Conservation (phyloP, 2,329 filamentous ascomycete species). For the Tolypocladium tropicale region DNA sequence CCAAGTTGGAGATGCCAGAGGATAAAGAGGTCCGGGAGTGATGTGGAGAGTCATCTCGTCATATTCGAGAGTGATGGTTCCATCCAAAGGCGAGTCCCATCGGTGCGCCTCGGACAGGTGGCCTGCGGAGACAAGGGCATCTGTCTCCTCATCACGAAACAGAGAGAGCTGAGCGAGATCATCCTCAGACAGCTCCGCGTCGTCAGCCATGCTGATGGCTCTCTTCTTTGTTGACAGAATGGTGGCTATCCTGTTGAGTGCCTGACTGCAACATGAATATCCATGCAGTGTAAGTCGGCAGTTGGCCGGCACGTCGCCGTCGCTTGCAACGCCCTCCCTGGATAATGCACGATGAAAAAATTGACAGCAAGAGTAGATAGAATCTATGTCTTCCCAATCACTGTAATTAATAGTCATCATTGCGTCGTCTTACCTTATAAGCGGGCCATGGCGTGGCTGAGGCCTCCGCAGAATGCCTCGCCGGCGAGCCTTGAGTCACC, state of each 20-base stretch:
- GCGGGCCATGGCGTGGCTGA: not conserved
- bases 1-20: constrained; percentile 9
- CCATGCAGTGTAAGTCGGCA: not conserved
- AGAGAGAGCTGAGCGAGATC: constrained; percentile 15
- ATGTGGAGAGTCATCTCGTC: constrained; percentile 14
- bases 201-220: not conserved
- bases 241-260: too few species aligned
- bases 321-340: too few species aligned
- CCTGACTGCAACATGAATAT: too few species aligned
- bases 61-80: constrained; percentile 9
- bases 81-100: constrained; percentile 10
- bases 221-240: not conserved
- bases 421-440: not conserved
- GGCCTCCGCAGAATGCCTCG: not conserved
- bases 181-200: constrained; percentile 7
- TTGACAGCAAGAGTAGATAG: too few species aligned
- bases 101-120: constrained; percentile 9
- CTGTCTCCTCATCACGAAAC: constrained; percentile 16
- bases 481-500: not conserved
- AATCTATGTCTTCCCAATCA: too few species aligned
- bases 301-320: not conserved
- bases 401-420: not conserved
- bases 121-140: constrained; percentile 13
- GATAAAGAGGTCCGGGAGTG: constrained; percentile 12
- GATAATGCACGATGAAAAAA: too few species aligned